These are phyloP conservation scores for Trypanosomatidae sp. DNA, from an alignment of 208 protist species.

Conservation along the genomic window DNA sequence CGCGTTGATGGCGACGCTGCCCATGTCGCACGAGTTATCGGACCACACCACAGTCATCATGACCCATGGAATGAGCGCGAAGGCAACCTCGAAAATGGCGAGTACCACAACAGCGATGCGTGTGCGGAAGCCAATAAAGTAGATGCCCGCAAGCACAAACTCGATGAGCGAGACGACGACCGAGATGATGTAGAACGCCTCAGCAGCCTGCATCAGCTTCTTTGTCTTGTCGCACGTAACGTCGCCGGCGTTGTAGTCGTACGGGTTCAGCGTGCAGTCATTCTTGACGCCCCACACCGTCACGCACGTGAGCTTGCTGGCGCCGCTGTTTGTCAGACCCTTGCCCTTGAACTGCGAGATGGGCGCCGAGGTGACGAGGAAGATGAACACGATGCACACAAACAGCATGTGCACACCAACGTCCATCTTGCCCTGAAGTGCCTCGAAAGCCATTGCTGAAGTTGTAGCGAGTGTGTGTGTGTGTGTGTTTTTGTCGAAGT, in stretches of 20 bases:
- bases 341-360: slow-evolving; percentile 40
- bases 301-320: slow-evolving; percentile 23
- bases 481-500: too few relatives aligned
- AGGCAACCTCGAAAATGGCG: slow-evolving; percentile 6
- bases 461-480: too few relatives aligned
- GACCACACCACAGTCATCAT: slow-evolving; percentile 33
- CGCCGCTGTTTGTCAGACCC: slow-evolving; percentile 3
- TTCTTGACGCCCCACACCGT: slow-evolving; percentile 36
- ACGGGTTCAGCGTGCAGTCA: slow-evolving; percentile 16
- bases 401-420: slow-evolving; percentile 24
- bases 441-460: slow-evolving; percentile 34
- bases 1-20: slow-evolving; percentile 1
- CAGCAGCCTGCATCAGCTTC: slow-evolving; percentile 25
- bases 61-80: slow-evolving; percentile 30
- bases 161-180: slow-evolving; percentile 20
- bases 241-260: slow-evolving; percentile 6
- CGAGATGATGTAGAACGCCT: slow-evolving; percentile 47
- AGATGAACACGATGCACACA: slow-evolving; percentile 30
- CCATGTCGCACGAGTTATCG: slow-evolving; percentile 13
- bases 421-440: slow-evolving; percentile 16
- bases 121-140: slow-evolving; percentile 16
- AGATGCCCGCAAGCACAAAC: slow-evolving; percentile 7
- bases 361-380: slow-evolving; percentile 24
- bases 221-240: slow-evolving; percentile 7
- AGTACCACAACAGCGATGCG: slow-evolving; percentile 11